phyloP scores from a whole-genome alignment of 495 filamentous ascomycete genomes.

The Aspergillus sparsus region DNA sequence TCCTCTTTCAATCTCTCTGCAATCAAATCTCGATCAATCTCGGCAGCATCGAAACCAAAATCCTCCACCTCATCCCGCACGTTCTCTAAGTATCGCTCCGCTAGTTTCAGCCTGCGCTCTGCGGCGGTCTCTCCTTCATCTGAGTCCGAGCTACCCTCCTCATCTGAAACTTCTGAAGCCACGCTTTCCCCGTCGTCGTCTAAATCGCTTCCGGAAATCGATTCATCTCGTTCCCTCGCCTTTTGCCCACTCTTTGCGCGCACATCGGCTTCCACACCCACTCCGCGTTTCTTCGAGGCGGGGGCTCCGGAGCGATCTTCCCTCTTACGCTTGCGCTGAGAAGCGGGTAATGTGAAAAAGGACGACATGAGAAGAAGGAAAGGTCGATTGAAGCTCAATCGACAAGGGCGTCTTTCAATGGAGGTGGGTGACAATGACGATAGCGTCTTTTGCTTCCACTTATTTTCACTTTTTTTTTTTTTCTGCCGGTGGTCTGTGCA shows the following conservation, averaged over 20 bases:
- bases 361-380: constrained; percentile 62
- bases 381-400: constrained; percentile 9
- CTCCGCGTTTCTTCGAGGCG: constrained; percentile 58
- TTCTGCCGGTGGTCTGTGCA: constrained; percentile 42
- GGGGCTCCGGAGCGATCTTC: constrained; percentile 50
- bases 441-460: constrained; percentile 10
- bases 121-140: constrained; percentile 80
- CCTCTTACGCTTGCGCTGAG: constrained; percentile 79
- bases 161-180: constrained; percentile 44
- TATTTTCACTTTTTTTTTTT: constrained; percentile 46
- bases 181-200: constrained; percentile 59
- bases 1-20: constrained; percentile 88
- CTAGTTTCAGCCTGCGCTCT: constrained; percentile 82
- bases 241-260: constrained; percentile 28
- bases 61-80: constrained; percentile 79
- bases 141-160: constrained; percentile 51
- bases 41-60: constrained; percentile 85
- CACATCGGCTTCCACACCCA: constrained; percentile 37
- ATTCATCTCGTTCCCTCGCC: constrained; percentile 52
- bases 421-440: constrained; percentile 11
- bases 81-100: constrained; percentile 91
- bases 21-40: constrained; percentile 89
- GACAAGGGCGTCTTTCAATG: constrained; percentile 9
- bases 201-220: constrained; percentile 84
- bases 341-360: constrained; percentile 78